These are phyloP conservation scores for Grosmannia huntii DNA, from an alignment of 2,329 filamentous ascomycete species.

Conservation along the genomic window DNA sequence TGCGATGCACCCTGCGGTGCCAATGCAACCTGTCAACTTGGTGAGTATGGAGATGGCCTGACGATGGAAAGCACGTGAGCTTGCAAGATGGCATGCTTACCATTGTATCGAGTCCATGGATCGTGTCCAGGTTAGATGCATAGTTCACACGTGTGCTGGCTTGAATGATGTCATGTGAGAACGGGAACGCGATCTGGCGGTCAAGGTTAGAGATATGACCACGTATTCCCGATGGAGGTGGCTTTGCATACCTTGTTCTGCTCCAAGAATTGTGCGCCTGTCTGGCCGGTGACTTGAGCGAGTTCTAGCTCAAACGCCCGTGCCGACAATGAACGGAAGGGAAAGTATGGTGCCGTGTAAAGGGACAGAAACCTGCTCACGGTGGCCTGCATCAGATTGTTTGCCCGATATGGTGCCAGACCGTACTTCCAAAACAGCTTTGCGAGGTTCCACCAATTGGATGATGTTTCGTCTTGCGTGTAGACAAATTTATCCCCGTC, in stretches of 20 bases:
- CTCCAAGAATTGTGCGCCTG: constrained; percentile 60
- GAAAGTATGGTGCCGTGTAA: constrained; percentile 73
- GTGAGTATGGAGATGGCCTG: neutral
- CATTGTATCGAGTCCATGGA: constrained; percentile 85
- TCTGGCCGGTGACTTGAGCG: constrained; percentile 49
- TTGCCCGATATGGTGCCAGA: constrained; percentile 58
- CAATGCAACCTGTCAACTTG: constrained; percentile 56
- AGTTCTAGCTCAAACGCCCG: constrained; percentile 57
- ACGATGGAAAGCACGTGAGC: neutral
- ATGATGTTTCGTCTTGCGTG: constrained; percentile 42
- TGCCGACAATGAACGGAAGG: constrained; percentile 64
- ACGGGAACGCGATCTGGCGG: constrained; percentile 45
- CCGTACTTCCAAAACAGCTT: constrained; percentile 83
- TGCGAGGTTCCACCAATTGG: constrained; percentile 66
- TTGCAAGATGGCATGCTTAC: constrained; percentile 19
- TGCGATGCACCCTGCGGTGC: constrained; percentile 72
- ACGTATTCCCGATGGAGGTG: neutral
- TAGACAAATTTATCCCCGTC: constrained; percentile 67
- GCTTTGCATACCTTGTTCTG: constrained; percentile 42
- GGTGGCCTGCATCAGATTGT: constrained; percentile 57
- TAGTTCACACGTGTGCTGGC: constrained; percentile 91
- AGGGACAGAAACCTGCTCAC: constrained; percentile 64
- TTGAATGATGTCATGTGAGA: constrained; percentile 74
- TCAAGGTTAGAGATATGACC: neutral
- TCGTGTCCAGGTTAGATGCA: constrained; percentile 71